These are phyloP conservation scores for Suillus subalutaceus DNA, from an alignment of 768 basidiomycete species.

Conservation along the genomic window DNA sequence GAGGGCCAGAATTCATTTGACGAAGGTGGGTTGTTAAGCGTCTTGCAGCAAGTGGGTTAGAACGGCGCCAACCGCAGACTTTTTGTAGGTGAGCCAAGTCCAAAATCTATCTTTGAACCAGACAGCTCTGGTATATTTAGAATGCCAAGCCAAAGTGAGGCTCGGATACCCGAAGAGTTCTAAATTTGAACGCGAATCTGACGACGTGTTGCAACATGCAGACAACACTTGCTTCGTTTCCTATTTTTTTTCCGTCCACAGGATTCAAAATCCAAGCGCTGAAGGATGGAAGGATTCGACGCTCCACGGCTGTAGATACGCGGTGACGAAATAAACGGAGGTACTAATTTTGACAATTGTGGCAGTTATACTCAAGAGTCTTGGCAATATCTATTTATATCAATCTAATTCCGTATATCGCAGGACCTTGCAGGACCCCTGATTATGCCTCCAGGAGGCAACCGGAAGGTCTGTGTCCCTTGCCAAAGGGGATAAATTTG, in stretches of 20 bases:
- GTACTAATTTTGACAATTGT: conserved; percentile 8
- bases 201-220: conserved; percentile 13
- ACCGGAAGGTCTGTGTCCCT: neutral
- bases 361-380: neutral
- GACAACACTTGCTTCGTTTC: neutral
- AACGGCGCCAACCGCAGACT: conserved; percentile 26
- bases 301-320: neutral
- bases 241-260: neutral
- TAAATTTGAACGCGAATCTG: conserved; percentile 22
- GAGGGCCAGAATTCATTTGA: conserved; percentile 31
- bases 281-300: neutral
- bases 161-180: conserved; percentile 34
- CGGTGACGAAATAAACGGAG: conserved; percentile 3
- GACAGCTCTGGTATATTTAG: conserved; percentile 41
- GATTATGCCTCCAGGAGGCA: neutral
- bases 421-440: neutral
- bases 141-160: conserved; percentile 47
- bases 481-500: neutral
- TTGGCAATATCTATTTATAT: conserved; percentile 8
- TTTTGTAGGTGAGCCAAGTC: conserved; percentile 49
- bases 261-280: neutral
- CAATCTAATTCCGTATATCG: conserved; percentile 10
- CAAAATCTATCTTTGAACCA: conserved; percentile 48
- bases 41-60: conserved; percentile 20
- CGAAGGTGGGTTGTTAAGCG: conserved; percentile 20